A percentile compares a stretch with the other conserved stretches of the same genome.
Evolutionary conservation across 805 yeast species (phyloP).

Genomic region (Kregervanrija fluxuum): DNA sequence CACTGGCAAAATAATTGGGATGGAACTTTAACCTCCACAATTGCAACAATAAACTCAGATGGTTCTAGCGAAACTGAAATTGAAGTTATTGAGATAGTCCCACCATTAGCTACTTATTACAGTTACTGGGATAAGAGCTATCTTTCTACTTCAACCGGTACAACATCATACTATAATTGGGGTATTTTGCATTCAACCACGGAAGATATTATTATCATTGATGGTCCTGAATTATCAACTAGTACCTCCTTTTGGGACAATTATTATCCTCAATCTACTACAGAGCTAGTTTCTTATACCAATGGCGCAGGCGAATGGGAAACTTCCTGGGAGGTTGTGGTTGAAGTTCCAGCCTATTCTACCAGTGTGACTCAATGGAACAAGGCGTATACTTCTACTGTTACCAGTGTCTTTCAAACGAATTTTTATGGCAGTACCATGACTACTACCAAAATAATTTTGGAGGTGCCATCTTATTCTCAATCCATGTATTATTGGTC

Average conservation of each 20-base stretch:
- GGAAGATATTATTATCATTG: background rate
- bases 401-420: background rate
- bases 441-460: background rate
- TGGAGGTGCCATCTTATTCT: slow-evolving; percentile 6
- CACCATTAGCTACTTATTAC: background rate
- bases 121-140: background rate
- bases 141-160: background rate
- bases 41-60: background rate
- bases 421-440: background rate
- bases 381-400: background rate
- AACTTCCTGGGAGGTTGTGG: background rate
- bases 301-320: background rate
- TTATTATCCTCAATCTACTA: background rate
- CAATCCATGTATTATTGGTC: slow-evolving; percentile 4
- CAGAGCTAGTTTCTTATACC: background rate
- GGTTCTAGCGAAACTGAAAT: slow-evolving; percentile 1
- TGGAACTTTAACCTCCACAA: background rate
- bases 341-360: background rate
- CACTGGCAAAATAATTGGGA: background rate
- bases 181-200: too few species aligned
- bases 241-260: too few species aligned
- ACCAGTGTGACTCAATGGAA: slow-evolving; percentile 1
- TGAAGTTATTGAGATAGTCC: background rate
- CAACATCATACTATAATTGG: background rate
- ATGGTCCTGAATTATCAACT: background rate